Conservation (phyloP, 1,284 basidiomycete species). For the Trichosporon sp. region DNA sequence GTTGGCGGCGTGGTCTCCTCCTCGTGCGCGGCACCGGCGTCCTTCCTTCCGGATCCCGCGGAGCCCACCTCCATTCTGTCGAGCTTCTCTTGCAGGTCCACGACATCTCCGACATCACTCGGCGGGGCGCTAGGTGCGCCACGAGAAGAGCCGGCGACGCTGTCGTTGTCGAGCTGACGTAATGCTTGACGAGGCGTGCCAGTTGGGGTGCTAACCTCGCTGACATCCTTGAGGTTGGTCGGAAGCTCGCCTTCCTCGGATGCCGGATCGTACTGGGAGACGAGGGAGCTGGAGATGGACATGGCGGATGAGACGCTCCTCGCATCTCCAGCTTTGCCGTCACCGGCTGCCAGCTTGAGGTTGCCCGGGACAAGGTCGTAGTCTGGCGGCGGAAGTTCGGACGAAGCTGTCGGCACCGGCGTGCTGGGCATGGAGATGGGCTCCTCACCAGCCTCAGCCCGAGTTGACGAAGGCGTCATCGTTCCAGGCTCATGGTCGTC, state of each 20-base stretch:
- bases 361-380: conserved; percentile 37
- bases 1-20: neutral
- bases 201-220: conserved; percentile 39
- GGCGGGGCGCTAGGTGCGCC: neutral
- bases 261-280: conserved; percentile 31
- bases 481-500: conserved; percentile 23
- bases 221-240: conserved; percentile 39
- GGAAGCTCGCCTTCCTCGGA: conserved; percentile 23
- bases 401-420: conserved; percentile 25
- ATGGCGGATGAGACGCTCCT: conserved; percentile 12
- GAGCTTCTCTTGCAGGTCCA: neutral
- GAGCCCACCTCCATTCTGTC: neutral
- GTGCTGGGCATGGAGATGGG: conserved; percentile 34
- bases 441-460: conserved; percentile 40
- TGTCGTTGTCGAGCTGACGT: conserved; percentile 27
- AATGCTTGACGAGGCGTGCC: conserved; percentile 38
- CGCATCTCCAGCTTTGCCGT: conserved; percentile 13
- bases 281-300: conserved; percentile 29
- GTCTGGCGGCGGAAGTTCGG: conserved; percentile 26
- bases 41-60: neutral
- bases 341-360: conserved; percentile 29
- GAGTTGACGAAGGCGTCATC: conserved; percentile 42
- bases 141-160: conserved; percentile 4
- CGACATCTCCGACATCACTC: neutral
- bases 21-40: neutral